Evolutionary conservation across 345 rosid species (phyloP), one percentile per base, ranked within the genome.

Genomic region (Boechera stricta): DNA sequence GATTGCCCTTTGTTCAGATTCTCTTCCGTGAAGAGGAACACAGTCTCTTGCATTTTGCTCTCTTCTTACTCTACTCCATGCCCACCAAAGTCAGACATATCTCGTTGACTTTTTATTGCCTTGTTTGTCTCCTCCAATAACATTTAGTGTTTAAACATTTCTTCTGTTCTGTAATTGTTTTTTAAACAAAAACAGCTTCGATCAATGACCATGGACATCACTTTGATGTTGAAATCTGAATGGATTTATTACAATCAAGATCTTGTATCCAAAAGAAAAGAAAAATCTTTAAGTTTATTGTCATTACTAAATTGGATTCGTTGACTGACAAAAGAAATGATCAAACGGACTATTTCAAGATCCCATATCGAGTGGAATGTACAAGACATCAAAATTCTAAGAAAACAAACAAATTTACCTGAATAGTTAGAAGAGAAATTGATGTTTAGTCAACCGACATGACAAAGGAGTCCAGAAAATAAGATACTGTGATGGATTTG

Each of bases 11-110:
- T 80, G 77, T 80, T 75, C 6, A 57, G 79, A 70, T 74, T 80
- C 49, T 80, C 82, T 24, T 80, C 76, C 10, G 73, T 38, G 42
- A 80, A 63, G 54, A 65, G 54, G 64, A 80, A 69, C 12, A 75
- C 72, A n/a, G 79, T 52, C 53, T 80, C 83, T 64, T 80, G 83
- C 83, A 79, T 79, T 57, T 51, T 63, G 38, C 24, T 71, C 21
- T 77, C 10, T 38, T 10, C 21, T 36, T 36, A 56, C 44, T 55
- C 42, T 67, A 60, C 39, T 21, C 33, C 2, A 44, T 13, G 44
- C 24, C 69, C 29, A 29, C 44, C 18, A 49, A 56, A 35, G 58
- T 55, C 64, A 66, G 65, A 67, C 71, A 79, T 73, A 9, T 18
- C 24, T 6, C 7, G 71, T 69, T 62, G 74, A 72, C 80, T 69